Evolutionary conservation across 2,329 filamentous ascomycete species (phyloP).

Genomic region (Raffaelea arxii): DNA sequence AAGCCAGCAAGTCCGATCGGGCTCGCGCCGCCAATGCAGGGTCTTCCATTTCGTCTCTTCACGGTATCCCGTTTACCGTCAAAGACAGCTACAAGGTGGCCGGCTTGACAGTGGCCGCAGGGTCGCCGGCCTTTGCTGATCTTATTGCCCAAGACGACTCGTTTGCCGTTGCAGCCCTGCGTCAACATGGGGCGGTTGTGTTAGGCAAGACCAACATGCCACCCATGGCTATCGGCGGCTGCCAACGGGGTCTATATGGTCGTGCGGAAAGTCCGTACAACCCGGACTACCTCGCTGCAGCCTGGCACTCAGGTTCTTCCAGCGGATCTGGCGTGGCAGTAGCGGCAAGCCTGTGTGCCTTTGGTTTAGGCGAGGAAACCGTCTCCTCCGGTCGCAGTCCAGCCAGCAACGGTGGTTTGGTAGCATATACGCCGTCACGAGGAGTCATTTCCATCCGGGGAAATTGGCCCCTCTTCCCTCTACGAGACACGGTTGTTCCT

Average conservation of each 20-base stretch:
- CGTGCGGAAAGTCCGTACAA: background rate
- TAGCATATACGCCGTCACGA: conserved; percentile 46
- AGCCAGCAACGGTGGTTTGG: conserved; percentile 36
- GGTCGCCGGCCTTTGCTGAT: background rate
- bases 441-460: conserved; percentile 42
- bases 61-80: background rate
- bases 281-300: background rate
- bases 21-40: too few species aligned
- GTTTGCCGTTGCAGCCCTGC: background rate
- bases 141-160: background rate
- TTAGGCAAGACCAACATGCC: conserved; percentile 1
- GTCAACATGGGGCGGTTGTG: background rate
- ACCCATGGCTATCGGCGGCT: background rate
- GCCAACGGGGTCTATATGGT: background rate
- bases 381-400: background rate
- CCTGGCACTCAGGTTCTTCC: background rate
- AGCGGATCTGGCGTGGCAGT: background rate
- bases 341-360: background rate
- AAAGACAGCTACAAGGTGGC: background rate
- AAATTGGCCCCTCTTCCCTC: conserved; percentile 45
- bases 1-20: background rate
- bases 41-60: background rate
- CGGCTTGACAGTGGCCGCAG: background rate
- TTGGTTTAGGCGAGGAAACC: background rate
- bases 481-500: conserved; percentile 42